Evolutionary conservation across 2,329 filamentous ascomycete genomes (phyloP), one percentile per base, ranked within the genome.

Genomic region (Lachnellula willkommii): DNA sequence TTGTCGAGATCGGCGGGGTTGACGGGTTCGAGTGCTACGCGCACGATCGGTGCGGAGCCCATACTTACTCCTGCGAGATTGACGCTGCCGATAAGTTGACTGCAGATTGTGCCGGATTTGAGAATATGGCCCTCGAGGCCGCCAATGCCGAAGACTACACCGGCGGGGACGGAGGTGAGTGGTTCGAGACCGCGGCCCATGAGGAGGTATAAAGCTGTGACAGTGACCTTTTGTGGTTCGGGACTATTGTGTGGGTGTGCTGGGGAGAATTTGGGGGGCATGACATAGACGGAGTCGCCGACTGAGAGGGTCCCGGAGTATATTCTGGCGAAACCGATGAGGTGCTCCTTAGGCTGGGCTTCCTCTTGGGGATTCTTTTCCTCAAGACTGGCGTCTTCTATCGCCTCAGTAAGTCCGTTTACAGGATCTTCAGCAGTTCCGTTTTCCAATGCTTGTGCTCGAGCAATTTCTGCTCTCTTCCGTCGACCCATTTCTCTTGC

Each of bases 101-200:
- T 95, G 75, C 91, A 96, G 3, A 99, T 77, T 0, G 94, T 99
- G 12, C 92, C 94, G 1, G 91, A 95, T 71, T 99, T 99, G 53
- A 99, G 79, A n/a, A 99, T 87, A 59, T 93, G 87, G 15, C 92
- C 93, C 67, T 94, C 92, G 1, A 99, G 81, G 2, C 94, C 94
- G 35, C 87, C 90, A 53, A 99, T 94, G 24, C 94, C 94, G 68
- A 99, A 97, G 4, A 99, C 88, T 7, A 95, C 92, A 45, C 94
- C 94, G 0, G 94, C 93, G 5, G 93, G 93, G 0, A 97, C 93
- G 0, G 87, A 88, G 15, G 83, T 81, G 0, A 99, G 80, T 1
- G 87, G 81, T 68, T 97, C 93, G 4, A 99, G 77, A 56, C 88
- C 88, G 56, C 93, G 82, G 32, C 94, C 94, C 94, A 99, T 99